Evolutionary conservation across 257 asterid genomes (phyloP).

Genomic region (Solanum sparsipilum): DNA sequence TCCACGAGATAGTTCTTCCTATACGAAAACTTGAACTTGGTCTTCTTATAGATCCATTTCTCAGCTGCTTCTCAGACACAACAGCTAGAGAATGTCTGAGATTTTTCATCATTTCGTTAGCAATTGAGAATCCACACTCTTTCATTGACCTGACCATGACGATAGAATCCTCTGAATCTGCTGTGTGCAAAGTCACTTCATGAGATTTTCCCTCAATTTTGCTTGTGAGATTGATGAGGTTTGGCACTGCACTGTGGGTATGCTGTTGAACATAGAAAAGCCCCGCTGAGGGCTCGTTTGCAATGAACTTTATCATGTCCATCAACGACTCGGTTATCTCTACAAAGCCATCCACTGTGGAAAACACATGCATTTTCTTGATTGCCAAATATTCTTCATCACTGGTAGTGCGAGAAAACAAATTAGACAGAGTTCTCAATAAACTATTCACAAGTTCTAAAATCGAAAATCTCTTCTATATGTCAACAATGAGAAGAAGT

Average conservation of each 20-base stretch:
- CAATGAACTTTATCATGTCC: constrained; percentile 77
- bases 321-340: constrained; percentile 65
- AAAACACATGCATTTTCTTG: constrained; percentile 65
- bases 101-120: constrained; percentile 71
- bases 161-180: constrained; percentile 84
- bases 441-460: background rate
- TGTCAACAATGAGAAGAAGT: too few relatives aligned
- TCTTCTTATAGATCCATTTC: constrained; percentile 38
- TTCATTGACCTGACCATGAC: constrained; percentile 59
- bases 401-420: constrained; percentile 18
- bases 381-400: constrained; percentile 65
- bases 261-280: constrained; percentile 89
- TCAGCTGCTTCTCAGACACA: constrained; percentile 48
- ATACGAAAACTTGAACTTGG: constrained; percentile 36
- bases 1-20: constrained; percentile 62
- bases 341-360: constrained; percentile 72
- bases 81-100: constrained; percentile 51
- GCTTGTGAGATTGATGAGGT: constrained; percentile 56
- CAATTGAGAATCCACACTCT: constrained; percentile 66
- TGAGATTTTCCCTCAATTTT: constrained; percentile 49
- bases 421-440: background rate
- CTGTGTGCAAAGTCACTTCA: constrained; percentile 55
- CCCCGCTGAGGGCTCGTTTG: constrained; percentile 96
- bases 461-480: background rate
- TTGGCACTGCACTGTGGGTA: constrained; percentile 58